These are phyloP conservation scores for Cercophora sp. DNA, from an alignment of 495 filamentous ascomycete species.

Conservation along the genomic window DNA sequence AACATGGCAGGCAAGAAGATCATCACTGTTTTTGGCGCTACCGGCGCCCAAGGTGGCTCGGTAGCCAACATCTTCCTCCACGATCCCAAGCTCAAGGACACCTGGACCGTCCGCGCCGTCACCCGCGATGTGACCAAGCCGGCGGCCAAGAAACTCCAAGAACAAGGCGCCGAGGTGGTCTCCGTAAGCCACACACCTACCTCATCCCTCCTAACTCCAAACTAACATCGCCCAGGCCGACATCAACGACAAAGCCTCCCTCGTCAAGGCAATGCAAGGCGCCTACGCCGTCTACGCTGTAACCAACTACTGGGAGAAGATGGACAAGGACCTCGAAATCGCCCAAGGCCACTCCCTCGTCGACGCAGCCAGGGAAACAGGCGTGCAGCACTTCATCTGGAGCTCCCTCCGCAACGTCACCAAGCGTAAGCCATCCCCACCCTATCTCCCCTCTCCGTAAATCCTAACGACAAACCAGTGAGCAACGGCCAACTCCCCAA, in stretches of 20 bases:
- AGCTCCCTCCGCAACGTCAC: conserved; percentile 31
- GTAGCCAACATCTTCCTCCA: conserved; percentile 51
- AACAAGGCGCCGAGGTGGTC: conserved; percentile 39
- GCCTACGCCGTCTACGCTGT: conserved; percentile 47
- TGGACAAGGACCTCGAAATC: conserved; percentile 36
- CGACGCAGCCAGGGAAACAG: conserved; percentile 44
- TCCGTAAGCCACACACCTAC: conserved; percentile 23
- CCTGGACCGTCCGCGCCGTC: conserved; percentile 44
- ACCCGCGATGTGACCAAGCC: conserved; percentile 50
- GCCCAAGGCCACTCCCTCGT: conserved; percentile 44
- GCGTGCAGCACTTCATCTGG: conserved; percentile 50
- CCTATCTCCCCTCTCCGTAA: too few species aligned
- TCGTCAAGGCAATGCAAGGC: conserved; percentile 42
- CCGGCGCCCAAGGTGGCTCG: conserved; percentile 59
- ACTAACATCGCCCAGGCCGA: conserved; percentile 32
- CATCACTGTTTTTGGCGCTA: conserved; percentile 60
- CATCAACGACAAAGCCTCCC: conserved; percentile 34
- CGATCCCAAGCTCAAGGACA: conserved; percentile 34
- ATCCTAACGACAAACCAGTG: too few species aligned
- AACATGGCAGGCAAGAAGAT: conserved; percentile 10
- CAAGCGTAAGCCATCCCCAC: conserved; percentile 15
- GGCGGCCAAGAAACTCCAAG: conserved; percentile 37
- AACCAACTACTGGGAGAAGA: conserved; percentile 38
- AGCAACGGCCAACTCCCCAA: conserved; percentile 43
- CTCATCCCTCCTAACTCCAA: conserved; percentile 24